Conservation (phyloP, 805 yeast species). For the Gaillardinia entomophila region DNA sequence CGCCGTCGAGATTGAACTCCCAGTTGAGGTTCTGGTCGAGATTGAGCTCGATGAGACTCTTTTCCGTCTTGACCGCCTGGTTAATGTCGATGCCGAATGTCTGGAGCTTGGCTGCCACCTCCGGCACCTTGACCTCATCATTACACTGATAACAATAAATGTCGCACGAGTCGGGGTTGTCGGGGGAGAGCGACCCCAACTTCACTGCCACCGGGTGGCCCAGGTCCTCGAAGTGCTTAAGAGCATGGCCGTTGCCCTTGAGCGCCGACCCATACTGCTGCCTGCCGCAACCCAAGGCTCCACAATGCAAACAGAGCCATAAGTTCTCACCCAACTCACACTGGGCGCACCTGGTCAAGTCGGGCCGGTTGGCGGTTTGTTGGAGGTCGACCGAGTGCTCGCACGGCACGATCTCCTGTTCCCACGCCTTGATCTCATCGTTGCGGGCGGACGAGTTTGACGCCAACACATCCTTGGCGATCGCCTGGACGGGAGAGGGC, state of each 20-base stretch:
- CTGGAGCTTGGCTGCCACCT: constrained; percentile 40
- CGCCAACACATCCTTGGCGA: constrained; percentile 42
- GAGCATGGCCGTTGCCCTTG: constrained; percentile 91
- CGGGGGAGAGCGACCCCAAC: constrained; percentile 78
- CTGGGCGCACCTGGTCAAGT: constrained; percentile 41
- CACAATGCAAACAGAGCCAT: constrained; percentile 93
- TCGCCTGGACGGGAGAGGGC: constrained; percentile 14
- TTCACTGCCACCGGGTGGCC: constrained; percentile 84
- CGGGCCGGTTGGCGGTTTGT: constrained; percentile 24
- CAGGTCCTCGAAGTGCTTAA: constrained; percentile 54
- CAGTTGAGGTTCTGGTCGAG: constrained; percentile 89
- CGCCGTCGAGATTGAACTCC: constrained; percentile 81
- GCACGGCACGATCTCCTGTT: constrained; percentile 78
- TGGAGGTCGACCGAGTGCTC: constrained; percentile 59
- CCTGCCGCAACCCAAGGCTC: constrained; percentile 91
- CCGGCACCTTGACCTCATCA: constrained; percentile 80
- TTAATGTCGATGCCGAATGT: constrained; percentile 65
- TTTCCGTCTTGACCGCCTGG: constrained; percentile 67
- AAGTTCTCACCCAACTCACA: constrained; percentile 72
- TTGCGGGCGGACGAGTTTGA: constrained; percentile 55
- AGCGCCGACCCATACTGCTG: constrained; percentile 83
- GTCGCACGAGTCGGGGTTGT: constrained; percentile 57
- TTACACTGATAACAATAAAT: constrained; percentile 84
- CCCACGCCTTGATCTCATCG: constrained; percentile 87
- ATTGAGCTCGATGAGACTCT: constrained; percentile 81